phyloP scores from a whole-genome alignment of 2,329 filamentous ascomycete species.

The Rosellinia necatrix region DNA sequence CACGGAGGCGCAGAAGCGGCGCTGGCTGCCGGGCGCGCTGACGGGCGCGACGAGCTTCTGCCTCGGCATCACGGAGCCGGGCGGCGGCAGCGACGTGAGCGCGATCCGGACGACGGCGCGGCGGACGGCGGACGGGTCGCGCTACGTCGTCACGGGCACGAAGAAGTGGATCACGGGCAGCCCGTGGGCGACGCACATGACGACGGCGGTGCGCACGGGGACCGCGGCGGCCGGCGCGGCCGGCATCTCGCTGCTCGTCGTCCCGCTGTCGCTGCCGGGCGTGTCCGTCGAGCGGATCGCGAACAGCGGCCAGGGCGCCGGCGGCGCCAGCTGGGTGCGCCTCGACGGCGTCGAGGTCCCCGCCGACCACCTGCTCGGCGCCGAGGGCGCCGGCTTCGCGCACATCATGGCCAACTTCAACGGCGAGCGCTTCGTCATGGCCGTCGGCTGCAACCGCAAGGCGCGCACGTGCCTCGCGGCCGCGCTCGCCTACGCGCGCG shows the following conservation, averaged over 20 bases:
- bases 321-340: slow-evolving; percentile 61
- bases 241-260: slow-evolving; percentile 61
- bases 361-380: slow-evolving; percentile 55
- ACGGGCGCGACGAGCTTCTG: slow-evolving; percentile 49
- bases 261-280: slow-evolving; percentile 53
- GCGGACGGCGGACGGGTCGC: slow-evolving; percentile 46
- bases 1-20: slow-evolving; percentile 34
- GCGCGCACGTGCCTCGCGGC: slow-evolving; percentile 58
- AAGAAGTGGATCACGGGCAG: slow-evolving; percentile 71
- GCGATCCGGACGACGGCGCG: slow-evolving; percentile 63
- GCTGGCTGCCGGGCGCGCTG: slow-evolving; percentile 51
- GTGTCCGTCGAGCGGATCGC: slow-evolving; percentile 57
- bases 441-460: slow-evolving; percentile 58
- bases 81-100: slow-evolving; percentile 65
- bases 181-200: slow-evolving; percentile 64
- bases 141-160: slow-evolving; percentile 64
- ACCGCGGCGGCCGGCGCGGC: slow-evolving; percentile 52
- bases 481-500: slow-evolving; percentile 54
- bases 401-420: slow-evolving; percentile 53
- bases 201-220: slow-evolving; percentile 65
- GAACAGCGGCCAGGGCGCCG: slow-evolving; percentile 69
- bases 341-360: slow-evolving; percentile 59
- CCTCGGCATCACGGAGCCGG: slow-evolving; percentile 38
- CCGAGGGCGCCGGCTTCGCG: slow-evolving; percentile 55
- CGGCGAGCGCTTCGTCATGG: slow-evolving; percentile 60